Conservation (phyloP, 75 land plant genomes). For the Cunninghamia lanceolata region DNA sequence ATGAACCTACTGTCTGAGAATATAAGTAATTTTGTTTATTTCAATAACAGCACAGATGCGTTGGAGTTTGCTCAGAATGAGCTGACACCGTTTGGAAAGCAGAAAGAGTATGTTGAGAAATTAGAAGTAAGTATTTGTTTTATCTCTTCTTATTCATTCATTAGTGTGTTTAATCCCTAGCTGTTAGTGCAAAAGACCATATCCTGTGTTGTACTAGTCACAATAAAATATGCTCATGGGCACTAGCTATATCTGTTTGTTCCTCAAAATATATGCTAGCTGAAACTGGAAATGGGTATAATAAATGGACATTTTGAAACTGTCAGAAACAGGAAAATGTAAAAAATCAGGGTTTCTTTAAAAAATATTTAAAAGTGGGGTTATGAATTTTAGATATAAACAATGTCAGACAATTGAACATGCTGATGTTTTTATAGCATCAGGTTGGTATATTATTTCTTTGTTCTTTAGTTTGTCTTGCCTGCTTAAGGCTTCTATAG, state of each 20-base stretch:
- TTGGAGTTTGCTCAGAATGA: slow-evolving; percentile 87
- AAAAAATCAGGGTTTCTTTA: neutral
- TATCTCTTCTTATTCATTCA: neutral
- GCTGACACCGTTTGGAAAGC: slow-evolving; percentile 79
- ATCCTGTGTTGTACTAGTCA: neutral
- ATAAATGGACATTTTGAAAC: slow-evolving; percentile 2
- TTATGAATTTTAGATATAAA: slow-evolving; percentile 7
- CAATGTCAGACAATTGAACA: neutral
- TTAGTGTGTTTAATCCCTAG: neutral
- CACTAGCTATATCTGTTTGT: neutral
- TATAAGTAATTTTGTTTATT: slow-evolving; percentile 9
- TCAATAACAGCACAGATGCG: slow-evolving; percentile 80
- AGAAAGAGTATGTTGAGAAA: slow-evolving; percentile 67
- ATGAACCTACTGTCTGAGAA: neutral
- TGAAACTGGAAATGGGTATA: neutral
- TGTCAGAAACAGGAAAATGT: neutral
- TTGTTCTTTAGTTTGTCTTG: neutral
- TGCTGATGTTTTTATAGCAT: neutral
- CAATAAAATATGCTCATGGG: neutral
- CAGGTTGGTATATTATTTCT: neutral
- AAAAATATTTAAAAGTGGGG: neutral
- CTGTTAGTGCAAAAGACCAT: neutral
- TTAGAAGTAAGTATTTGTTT: slow-evolving; percentile 62
- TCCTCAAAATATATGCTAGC: neutral
- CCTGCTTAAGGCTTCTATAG: neutral